Evolutionary conservation across 768 basidiomycete species (phyloP), one percentile per base, ranked within the genome.

Genomic region (Candolleomyces eurysporus): DNA sequence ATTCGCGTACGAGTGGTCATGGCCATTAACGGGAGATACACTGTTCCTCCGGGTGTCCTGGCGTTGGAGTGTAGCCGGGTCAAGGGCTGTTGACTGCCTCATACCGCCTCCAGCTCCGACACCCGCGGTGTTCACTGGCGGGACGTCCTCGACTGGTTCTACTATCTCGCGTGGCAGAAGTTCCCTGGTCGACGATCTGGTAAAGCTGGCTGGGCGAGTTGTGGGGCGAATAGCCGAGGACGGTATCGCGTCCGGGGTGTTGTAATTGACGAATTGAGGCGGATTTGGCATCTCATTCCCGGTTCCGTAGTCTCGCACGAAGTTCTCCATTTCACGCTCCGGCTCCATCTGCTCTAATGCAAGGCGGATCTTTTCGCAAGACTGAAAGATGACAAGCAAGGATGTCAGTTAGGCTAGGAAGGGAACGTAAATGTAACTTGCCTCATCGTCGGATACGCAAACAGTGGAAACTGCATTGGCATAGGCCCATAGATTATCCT

Each of bases 391-490:
- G 26, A 2, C 26, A 26, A 26, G 49, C 51, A 19, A 36, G 39
- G 21, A 56, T 62, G 63, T 48, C 46, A 57, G 32, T 10, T 22
- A 62, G 54, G 17, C 21, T 36, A 39, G 3, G 36, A 4, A 50
- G 49, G 48, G 19, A 48, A 46, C 8, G 77, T 83, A 62, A 68
- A 94, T 93, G 45, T 46, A 5, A 78, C 84, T 63, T 67, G 95
- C 95, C 86, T 96, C 94, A 67, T 99, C 97, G 70, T 98, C 97
- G 11, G 88, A 79, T 17, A 99, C 96, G 67, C 97, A 98, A 14
- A 96, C 91, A 11, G 91, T 92, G 14, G 96, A 97, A n/a, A 97
- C 89, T 0, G 90, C 89, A 72, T 99, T 99, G 0, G 97, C 95
- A 72, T 93, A 98, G 7, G 87, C 85, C 96, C 97, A 99, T 74